Percentiles rank a stretch among this genome's conserved stretches.
These are phyloP conservation scores for Alternaria ethzedia DNA, from an alignment of 2,329 filamentous ascomycete genomes.

Conservation along the genomic window DNA sequence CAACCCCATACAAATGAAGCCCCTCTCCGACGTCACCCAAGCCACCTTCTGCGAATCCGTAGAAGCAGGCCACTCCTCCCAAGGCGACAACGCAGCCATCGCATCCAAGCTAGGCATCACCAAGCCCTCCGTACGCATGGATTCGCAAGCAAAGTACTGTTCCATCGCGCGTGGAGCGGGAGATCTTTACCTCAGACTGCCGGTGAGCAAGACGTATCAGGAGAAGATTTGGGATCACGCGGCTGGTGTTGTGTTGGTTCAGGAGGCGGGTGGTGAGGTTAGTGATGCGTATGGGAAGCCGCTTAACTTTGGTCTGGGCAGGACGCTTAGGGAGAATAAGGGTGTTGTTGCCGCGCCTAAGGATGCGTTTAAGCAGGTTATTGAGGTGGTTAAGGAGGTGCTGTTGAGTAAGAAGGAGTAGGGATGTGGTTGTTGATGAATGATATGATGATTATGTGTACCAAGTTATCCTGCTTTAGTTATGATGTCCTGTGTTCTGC, in stretches of 20 bases:
- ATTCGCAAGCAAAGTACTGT: conserved; percentile 97
- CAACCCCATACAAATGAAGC: conserved; percentile 77
- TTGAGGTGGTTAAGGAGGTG: conserved; percentile 83
- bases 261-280: conserved; percentile 90
- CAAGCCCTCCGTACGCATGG: conserved; percentile 89
- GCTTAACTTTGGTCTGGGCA: conserved; percentile 84
- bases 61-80: conserved; percentile 88
- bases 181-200: conserved; percentile 91
- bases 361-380: conserved; percentile 75
- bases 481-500: neutral
- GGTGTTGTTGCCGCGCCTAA: conserved; percentile 89
- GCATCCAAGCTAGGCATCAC: conserved; percentile 86
- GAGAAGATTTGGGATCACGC: conserved; percentile 99
- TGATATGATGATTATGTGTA: neutral
- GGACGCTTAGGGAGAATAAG: conserved; percentile 89
- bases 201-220: conserved; percentile 84
- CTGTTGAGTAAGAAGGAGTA: conserved; percentile 60
- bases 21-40: conserved; percentile 72
- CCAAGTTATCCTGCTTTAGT: neutral
- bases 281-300: conserved; percentile 86
- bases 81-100: conserved; percentile 85
- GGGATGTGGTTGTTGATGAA: neutral
- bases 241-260: conserved; percentile 89
- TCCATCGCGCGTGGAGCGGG: conserved; percentile 93
- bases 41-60: conserved; percentile 98